These are phyloP conservation scores for Eimeria tenella DNA, from an alignment of 169 alveolate genomes.

Conservation along the genomic window DNA sequence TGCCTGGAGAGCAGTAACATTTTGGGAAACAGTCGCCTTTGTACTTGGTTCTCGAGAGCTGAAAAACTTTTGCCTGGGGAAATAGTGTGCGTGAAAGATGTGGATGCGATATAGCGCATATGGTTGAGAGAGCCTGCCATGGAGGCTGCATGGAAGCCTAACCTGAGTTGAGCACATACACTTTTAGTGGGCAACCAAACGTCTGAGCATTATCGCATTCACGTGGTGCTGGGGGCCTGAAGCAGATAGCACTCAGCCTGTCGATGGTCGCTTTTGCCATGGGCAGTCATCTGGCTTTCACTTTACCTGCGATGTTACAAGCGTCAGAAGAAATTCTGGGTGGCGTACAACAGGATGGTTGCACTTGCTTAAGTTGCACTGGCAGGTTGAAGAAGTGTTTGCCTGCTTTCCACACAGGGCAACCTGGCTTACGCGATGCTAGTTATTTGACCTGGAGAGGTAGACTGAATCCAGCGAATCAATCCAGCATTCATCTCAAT, in stretches of 20 bases:
- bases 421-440: constrained; percentile 61
- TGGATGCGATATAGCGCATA: not conserved
- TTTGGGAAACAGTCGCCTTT: not conserved
- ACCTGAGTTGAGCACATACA: constrained; percentile 70
- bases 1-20: not conserved
- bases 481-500: constrained; percentile 71
- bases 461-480: constrained; percentile 73
- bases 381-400: too few species aligned
- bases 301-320: too few species aligned
- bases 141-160: not conserved
- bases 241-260: not conserved
- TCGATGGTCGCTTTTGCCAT: not conserved
- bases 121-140: not conserved
- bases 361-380: too few species aligned
- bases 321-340: too few species aligned
- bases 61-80: not conserved
- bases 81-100: not conserved
- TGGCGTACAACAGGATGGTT: too few species aligned
- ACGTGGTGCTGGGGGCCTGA: constrained; percentile 72
- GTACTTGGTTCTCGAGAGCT: not conserved
- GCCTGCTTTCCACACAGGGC: not conserved
- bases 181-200: constrained; percentile 70
- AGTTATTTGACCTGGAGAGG: constrained; percentile 67
- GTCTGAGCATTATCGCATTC: constrained; percentile 71
- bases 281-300: too few species aligned